phyloP scores from a whole-genome alignment of 2,329 filamentous ascomycete species.

The Zelopaecilomyces penicillatus region DNA sequence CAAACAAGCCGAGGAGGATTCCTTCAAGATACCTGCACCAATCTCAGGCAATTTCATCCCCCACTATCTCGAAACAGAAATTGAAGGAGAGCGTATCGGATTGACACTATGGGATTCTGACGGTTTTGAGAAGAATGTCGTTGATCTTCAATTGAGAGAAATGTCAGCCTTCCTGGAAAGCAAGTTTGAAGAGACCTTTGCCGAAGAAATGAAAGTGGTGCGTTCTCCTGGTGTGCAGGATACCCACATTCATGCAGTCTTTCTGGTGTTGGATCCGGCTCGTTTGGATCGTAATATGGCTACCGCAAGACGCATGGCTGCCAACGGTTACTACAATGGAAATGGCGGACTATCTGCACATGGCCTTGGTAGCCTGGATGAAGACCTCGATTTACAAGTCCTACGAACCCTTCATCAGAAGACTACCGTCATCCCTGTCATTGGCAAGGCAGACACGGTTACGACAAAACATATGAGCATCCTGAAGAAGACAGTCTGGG shows the following conservation, averaged over 20 bases:
- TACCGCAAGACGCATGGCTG: slow-evolving; percentile 40
- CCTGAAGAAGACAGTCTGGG: slow-evolving; percentile 85
- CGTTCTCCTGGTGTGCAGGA: slow-evolving; percentile 88
- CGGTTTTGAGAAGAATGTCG: slow-evolving; percentile 87
- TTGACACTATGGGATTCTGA: slow-evolving; percentile 95
- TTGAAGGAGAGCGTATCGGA: slow-evolving; percentile 84
- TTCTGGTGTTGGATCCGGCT: slow-evolving; percentile 81
- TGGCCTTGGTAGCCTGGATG: slow-evolving; percentile 59
- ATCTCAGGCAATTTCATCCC: slow-evolving; percentile 68
- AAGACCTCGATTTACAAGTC: slow-evolving; percentile 84
- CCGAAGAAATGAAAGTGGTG: slow-evolving; percentile 94
- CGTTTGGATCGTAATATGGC: slow-evolving; percentile 78
- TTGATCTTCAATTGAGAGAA: slow-evolving; percentile 87
- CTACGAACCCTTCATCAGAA: slow-evolving; percentile 82
- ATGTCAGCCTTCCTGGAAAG: slow-evolving; percentile 90
- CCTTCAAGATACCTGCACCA: slow-evolving; percentile 42
- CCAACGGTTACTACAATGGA: slow-evolving; percentile 43
- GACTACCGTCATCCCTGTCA: slow-evolving; percentile 90
- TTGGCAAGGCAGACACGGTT: slow-evolving; percentile 93
- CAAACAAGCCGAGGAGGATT: slow-evolving; percentile 49
- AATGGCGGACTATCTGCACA: slow-evolving; percentile 25
- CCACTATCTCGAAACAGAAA: slow-evolving; percentile 88
- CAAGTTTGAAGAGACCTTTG: slow-evolving; percentile 97
- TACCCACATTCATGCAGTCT: slow-evolving; percentile 94
- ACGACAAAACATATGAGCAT: slow-evolving; percentile 91